Percentiles rank a stretch among this genome's conserved stretches.
Conservation (phyloP, 148 eudicot species). For the Euryodendron excelsum region DNA sequence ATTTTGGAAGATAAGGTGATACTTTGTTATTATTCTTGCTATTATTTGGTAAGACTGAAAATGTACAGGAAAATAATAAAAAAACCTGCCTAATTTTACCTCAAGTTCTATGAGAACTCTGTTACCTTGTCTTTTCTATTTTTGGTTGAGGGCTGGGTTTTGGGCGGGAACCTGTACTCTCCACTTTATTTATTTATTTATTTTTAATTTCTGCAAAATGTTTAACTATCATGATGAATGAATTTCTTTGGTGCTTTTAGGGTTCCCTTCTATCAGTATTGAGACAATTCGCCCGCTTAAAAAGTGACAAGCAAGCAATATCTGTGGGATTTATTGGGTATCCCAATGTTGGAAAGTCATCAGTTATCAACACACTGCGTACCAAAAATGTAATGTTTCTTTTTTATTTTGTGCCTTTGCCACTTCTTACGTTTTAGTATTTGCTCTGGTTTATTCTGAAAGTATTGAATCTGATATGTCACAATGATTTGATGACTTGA, state of each 20-base stretch:
- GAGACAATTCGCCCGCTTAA: constrained; percentile 82
- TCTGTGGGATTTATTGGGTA: constrained; percentile 96
- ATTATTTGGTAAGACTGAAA: background rate
- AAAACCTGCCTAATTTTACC: background rate
- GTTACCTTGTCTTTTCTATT: background rate
- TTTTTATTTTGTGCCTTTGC: background rate
- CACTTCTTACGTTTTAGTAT: background rate
- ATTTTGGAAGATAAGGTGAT: background rate
- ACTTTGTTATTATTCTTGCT: background rate
- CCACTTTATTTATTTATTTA: background rate
- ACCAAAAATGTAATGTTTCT: constrained; percentile 65
- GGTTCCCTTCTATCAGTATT: constrained; percentile 86
- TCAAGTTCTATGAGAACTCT: background rate
- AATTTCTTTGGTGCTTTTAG: constrained; percentile 31
- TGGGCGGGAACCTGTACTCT: background rate
- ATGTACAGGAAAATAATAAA: background rate
- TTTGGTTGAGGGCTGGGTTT: background rate
- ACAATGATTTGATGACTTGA: background rate
- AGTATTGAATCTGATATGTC: background rate
- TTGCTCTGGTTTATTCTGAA: background rate
- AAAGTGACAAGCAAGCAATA: constrained; percentile 85
- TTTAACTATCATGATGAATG: background rate
- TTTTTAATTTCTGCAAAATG: background rate
- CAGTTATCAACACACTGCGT: constrained; percentile 85
- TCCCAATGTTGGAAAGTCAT: constrained; percentile 95